Evolutionary conservation across 352 stramenopile species (phyloP).

Genomic region (Globisporangium splendens): DNA sequence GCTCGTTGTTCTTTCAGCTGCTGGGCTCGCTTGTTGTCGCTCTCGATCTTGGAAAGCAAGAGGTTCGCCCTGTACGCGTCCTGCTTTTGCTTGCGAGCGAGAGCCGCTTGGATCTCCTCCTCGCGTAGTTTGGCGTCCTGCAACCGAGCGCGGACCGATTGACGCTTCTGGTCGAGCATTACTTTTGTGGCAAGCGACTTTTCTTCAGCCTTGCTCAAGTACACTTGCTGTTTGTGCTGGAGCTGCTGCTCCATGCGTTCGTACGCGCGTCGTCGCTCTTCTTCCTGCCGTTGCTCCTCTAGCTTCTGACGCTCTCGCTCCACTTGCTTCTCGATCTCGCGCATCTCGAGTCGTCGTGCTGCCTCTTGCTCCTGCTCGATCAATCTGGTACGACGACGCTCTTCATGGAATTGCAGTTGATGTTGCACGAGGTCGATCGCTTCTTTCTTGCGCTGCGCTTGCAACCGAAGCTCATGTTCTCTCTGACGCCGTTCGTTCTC

Average conservation of each 20-base stretch:
- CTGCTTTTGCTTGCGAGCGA: conserved; percentile 55
- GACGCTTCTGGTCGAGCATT: too few relatives aligned
- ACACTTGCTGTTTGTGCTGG: too few relatives aligned
- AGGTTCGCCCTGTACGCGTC: conserved; percentile 72
- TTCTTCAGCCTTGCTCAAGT: too few relatives aligned
- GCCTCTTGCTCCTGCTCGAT: conserved; percentile 46
- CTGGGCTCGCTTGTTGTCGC: too few relatives aligned
- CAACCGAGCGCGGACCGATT: too few relatives aligned
- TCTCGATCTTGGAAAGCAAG: too few relatives aligned
- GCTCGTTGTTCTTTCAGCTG: too few relatives aligned
- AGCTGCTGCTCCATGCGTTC: too few relatives aligned
- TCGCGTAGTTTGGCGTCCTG: too few relatives aligned
- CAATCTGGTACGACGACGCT: conserved; percentile 45
- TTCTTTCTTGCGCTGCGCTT: conserved; percentile 56
- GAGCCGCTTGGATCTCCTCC: conserved; percentile 63
- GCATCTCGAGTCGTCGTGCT: conserved; percentile 31
- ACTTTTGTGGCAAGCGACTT: too few relatives aligned
- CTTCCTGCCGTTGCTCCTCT: conserved; percentile 44
- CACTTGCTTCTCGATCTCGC: conserved; percentile 48
- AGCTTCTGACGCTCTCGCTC: conserved; percentile 45
- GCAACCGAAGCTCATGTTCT: conserved; percentile 46
- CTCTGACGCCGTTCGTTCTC: conserved; percentile 39
- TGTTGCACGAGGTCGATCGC: conserved; percentile 55
- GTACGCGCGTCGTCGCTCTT: too few relatives aligned
- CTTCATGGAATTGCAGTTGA: conserved; percentile 51